Conservation (phyloP, 352 stramenopile species). For the Phytopythium vexans region DNA sequence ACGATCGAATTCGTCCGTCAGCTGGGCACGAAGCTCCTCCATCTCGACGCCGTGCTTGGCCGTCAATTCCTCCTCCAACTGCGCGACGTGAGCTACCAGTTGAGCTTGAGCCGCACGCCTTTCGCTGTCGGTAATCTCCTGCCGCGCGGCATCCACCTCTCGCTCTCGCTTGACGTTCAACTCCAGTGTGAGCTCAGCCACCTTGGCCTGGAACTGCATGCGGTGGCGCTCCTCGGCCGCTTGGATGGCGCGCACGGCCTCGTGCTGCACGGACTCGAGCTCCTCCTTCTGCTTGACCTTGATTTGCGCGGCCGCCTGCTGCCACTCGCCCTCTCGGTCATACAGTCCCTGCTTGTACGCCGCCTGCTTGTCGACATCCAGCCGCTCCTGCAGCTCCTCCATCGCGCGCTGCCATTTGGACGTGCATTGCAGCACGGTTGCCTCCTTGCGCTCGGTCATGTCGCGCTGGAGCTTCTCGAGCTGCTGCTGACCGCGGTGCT, state of each 20-base stretch:
- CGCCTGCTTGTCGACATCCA: slow-evolving; percentile 59
- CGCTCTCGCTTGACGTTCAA: slow-evolving; percentile 26
- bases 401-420: slow-evolving; percentile 70
- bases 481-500: slow-evolving; percentile 30
- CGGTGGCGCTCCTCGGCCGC: slow-evolving; percentile 62
- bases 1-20: slow-evolving; percentile 13
- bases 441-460: slow-evolving; percentile 55
- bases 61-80: slow-evolving; percentile 21
- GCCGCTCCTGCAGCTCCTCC: slow-evolving; percentile 57
- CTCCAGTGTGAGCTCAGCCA: slow-evolving; percentile 23
- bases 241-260: slow-evolving; percentile 60
- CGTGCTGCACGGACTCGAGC: slow-evolving; percentile 49
- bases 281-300: slow-evolving; percentile 75
- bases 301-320: slow-evolving; percentile 65
- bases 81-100: slow-evolving; percentile 10
- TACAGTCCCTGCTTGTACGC: slow-evolving; percentile 58
- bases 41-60: slow-evolving; percentile 10
- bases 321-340: slow-evolving; percentile 76
- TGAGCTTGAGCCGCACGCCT: slow-evolving; percentile 19
- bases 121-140: slow-evolving; percentile 24
- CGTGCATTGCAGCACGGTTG: slow-evolving; percentile 58
- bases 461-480: slow-evolving; percentile 51
- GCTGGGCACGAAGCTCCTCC: slow-evolving; percentile 9
- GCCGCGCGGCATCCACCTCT: slow-evolving; percentile 13
- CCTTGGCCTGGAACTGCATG: slow-evolving; percentile 39